Conservation (phyloP, 73 alveolate genomes). For the Paramecium sexaurelia region DNA sequence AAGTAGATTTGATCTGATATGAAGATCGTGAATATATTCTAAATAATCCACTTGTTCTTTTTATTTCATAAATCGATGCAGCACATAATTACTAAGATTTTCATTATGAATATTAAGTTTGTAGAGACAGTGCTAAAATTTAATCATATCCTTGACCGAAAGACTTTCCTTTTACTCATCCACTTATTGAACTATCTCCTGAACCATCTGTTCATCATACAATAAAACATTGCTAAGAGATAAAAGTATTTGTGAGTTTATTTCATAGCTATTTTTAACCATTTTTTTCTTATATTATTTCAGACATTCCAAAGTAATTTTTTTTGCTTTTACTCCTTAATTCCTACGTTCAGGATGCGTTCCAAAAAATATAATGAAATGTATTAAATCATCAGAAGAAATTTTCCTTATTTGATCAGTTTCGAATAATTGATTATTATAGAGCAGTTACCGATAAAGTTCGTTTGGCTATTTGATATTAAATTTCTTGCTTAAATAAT, state of each 20-base stretch:
- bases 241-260: neutral
- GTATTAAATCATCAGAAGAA: neutral
- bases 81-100: neutral
- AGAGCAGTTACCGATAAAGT: constrained; percentile 66
- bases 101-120: neutral
- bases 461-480: constrained; percentile 76
- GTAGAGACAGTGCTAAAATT: constrained; percentile 18
- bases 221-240: neutral
- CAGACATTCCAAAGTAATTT: neutral
- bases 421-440: constrained; percentile 47
- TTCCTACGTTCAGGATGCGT: constrained; percentile 30
- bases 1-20: neutral
- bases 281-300: neutral
- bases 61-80: neutral
- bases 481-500: constrained; percentile 71
- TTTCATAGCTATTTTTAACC: neutral
- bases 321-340: neutral
- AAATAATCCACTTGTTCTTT: neutral
- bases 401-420: neutral
- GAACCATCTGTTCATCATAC: neutral
- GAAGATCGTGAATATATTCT: neutral
- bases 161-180: neutral
- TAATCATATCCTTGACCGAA: neutral
- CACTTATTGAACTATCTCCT: neutral
- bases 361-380: neutral